Conservation (phyloP, 1,284 basidiomycete genomes). For the Ustilago loliicola region DNA sequence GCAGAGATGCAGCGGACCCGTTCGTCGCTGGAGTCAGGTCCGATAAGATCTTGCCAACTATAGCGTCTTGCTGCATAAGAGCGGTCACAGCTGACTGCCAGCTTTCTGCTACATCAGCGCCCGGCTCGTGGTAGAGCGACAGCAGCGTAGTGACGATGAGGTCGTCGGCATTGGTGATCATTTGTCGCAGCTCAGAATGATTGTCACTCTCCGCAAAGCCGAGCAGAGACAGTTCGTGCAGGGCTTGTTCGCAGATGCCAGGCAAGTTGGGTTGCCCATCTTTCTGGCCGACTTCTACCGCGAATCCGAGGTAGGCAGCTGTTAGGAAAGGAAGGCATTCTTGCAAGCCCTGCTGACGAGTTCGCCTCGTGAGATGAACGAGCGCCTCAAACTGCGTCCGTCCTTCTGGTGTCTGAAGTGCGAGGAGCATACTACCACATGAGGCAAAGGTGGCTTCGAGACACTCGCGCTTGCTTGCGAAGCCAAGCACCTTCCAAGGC, state of each 20-base stretch:
- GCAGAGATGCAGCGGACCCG: background rate
- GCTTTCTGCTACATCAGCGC: slow-evolving; percentile 10
- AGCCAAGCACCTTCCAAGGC: slow-evolving; percentile 81
- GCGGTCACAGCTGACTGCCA: slow-evolving; percentile 6
- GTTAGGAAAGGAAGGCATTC: slow-evolving; percentile 81
- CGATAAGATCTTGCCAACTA: slow-evolving; percentile 10
- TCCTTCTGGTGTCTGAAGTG: slow-evolving; percentile 68
- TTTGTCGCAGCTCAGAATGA: slow-evolving; percentile 13
- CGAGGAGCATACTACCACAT: slow-evolving; percentile 54
- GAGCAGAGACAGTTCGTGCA: slow-evolving; percentile 25
- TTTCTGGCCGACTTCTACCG: slow-evolving; percentile 70
- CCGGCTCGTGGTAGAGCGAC: slow-evolving; percentile 35
- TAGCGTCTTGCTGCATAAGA: slow-evolving; percentile 16
- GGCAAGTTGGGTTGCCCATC: slow-evolving; percentile 6
- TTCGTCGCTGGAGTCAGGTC: slow-evolving; percentile 16
- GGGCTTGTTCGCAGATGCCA: slow-evolving; percentile 9
- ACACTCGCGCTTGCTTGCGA: slow-evolving; percentile 73
- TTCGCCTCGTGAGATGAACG: slow-evolving; percentile 77
- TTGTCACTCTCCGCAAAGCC: slow-evolving; percentile 18
- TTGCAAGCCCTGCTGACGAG: slow-evolving; percentile 74
- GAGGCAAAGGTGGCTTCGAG: slow-evolving; percentile 34
- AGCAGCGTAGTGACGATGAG: slow-evolving; percentile 26
- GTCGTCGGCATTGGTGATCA: slow-evolving; percentile 33
- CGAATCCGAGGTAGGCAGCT: slow-evolving; percentile 76
- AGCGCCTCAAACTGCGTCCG: slow-evolving; percentile 76